Conservation (phyloP, 2,329 filamentous ascomycete genomes). For the Clarireedia sp. region DNA sequence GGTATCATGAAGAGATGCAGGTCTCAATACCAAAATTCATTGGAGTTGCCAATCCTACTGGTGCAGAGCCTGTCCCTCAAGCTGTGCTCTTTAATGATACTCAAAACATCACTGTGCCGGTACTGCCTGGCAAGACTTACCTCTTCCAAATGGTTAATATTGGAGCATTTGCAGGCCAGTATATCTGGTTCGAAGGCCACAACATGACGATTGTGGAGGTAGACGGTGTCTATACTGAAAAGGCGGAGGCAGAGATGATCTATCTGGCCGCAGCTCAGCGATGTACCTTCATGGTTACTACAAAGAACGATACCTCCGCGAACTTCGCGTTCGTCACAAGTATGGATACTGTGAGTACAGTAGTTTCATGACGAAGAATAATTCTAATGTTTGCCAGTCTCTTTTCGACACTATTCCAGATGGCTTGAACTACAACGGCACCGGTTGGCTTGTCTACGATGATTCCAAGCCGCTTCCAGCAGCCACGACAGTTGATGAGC, state of each 20-base stretch:
- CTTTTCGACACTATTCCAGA: slow-evolving; percentile 59
- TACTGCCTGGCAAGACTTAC: slow-evolving; percentile 63
- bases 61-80: slow-evolving; percentile 55
- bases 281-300: slow-evolving; percentile 53
- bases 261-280: slow-evolving; percentile 64
- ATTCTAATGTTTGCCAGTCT: slow-evolving; percentile 32
- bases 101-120: slow-evolving; percentile 47
- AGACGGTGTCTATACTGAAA: slow-evolving; percentile 59
- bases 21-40: slow-evolving; percentile 37
- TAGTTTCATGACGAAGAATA: neutral
- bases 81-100: slow-evolving; percentile 66
- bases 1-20: slow-evolving; percentile 51
- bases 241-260: slow-evolving; percentile 52
- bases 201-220: slow-evolving; percentile 65
- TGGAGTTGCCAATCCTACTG: slow-evolving; percentile 39
- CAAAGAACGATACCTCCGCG: slow-evolving; percentile 48
- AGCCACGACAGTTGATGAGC: slow-evolving; percentile 49
- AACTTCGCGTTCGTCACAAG: slow-evolving; percentile 63
- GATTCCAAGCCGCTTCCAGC: slow-evolving; percentile 37
- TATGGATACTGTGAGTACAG: slow-evolving; percentile 48
- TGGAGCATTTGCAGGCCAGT: slow-evolving; percentile 61
- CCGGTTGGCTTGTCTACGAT: slow-evolving; percentile 57
- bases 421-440: slow-evolving; percentile 60
- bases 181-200: slow-evolving; percentile 59
- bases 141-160: slow-evolving; percentile 66